Conservation (phyloP, 1,284 basidiomycete species). For the Apiotrichum gamsii region DNA sequence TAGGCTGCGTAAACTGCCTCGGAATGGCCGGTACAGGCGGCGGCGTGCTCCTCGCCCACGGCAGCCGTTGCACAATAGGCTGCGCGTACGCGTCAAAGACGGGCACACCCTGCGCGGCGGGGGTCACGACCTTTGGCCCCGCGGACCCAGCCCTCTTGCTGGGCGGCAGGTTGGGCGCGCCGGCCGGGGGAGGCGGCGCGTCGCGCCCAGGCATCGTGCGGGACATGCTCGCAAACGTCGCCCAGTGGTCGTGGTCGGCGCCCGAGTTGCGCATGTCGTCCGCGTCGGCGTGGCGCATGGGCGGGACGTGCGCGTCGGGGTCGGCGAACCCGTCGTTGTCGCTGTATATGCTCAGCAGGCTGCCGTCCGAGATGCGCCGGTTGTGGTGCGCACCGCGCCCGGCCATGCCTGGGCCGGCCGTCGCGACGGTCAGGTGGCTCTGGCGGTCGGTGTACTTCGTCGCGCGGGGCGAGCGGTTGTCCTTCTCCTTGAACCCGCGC, state of each 20-base stretch:
- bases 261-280: conserved; percentile 2
- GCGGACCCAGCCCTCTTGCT: background rate
- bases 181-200: background rate
- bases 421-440: background rate
- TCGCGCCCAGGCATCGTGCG: background rate
- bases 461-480: no score
- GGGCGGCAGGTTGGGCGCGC: background rate
- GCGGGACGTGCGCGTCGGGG: conserved; percentile 1
- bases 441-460: no score
- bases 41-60: conserved; percentile 4
- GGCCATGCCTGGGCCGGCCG: background rate
- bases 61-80: conserved; percentile 3
- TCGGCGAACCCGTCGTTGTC: no score
- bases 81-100: conserved; percentile 5
- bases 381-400: background rate
- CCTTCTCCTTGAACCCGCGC: no score
- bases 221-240: background rate
- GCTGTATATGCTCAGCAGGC: background rate
- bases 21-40: background rate
- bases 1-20: background rate
- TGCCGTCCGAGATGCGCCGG: background rate
- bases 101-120: background rate
- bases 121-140: background rate
- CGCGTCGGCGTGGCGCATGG: background rate
- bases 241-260: conserved; percentile 15